phyloP scores from a whole-genome alignment of 345 rosid species.

The Salix arbutifolia region DNA sequence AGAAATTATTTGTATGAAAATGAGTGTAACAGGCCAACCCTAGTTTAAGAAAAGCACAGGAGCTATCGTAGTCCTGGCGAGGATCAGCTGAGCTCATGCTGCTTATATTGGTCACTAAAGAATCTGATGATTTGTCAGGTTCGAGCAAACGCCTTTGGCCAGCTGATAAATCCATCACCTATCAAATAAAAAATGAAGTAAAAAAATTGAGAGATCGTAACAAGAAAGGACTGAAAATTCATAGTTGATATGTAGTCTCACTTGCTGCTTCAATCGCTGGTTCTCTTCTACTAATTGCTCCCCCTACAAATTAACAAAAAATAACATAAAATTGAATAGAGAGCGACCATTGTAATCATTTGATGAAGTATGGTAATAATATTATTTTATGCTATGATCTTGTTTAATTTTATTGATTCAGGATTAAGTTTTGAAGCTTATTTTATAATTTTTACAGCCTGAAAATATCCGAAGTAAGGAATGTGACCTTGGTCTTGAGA shows the following conservation, averaged over 20 bases:
- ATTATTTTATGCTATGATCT: too few relatives aligned
- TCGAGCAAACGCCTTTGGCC: neutral
- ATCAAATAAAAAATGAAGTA: neutral
- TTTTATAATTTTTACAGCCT: neutral
- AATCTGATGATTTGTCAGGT: neutral
- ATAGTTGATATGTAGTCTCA: neutral
- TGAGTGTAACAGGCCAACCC: neutral
- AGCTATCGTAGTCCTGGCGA: neutral
- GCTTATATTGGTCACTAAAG: neutral
- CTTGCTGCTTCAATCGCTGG: constrained; percentile 25
- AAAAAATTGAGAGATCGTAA: neutral
- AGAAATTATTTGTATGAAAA: neutral
- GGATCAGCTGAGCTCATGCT: neutral
- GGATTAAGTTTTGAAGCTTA: too few relatives aligned
- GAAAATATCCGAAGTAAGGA: neutral
- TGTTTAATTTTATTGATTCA: neutral
- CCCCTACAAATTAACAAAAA: constrained; percentile 22
- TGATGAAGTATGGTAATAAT: too few relatives aligned
- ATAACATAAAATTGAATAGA: neutral
- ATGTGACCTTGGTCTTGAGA: constrained; percentile 27
- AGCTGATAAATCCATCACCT: neutral
- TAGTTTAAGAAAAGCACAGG: neutral
- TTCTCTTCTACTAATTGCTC: constrained; percentile 26
- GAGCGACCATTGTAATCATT: neutral
- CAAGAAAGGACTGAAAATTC: neutral